Evolutionary conservation across 2,329 filamentous ascomycete genomes (phyloP).

Genomic region (Corynespora cassiicola): DNA sequence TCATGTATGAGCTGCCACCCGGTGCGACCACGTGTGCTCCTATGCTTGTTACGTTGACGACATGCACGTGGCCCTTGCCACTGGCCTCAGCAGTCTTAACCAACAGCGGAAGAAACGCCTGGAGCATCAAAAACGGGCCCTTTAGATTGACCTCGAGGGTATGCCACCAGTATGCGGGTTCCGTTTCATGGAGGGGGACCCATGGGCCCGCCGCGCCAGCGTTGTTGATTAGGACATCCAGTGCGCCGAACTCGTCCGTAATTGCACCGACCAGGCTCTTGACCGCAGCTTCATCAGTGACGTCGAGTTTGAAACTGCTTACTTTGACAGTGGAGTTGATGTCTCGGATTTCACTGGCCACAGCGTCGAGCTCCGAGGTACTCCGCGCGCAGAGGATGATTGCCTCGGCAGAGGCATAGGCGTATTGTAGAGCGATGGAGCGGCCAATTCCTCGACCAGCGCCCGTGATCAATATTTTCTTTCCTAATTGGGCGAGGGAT

Average conservation of each 20-base stretch:
- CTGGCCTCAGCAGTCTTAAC: conserved; percentile 27
- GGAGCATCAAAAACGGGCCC: conserved; percentile 54
- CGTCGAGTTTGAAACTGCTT: conserved; percentile 51
- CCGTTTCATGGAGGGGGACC: conserved; percentile 38
- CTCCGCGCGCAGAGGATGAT: conserved; percentile 64
- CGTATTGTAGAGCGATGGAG: conserved; percentile 62
- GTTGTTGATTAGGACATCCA: conserved; percentile 59
- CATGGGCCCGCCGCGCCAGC: conserved; percentile 47
- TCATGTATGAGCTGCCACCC: conserved; percentile 49
- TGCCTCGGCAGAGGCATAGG: conserved; percentile 57
- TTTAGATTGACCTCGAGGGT: conserved; percentile 58
- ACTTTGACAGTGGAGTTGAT: conserved; percentile 52
- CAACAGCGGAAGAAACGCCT: conserved; percentile 55
- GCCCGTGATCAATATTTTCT: conserved; percentile 61
- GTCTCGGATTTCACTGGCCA: conserved; percentile 43
- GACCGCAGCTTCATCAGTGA: conserved; percentile 48
- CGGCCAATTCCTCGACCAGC: conserved; percentile 63
- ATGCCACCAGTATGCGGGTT: conserved; percentile 50
- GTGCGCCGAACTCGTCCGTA: conserved; percentile 19
- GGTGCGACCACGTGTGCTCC: conserved; percentile 38
- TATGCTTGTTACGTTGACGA: conserved; percentile 57
- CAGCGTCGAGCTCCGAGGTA: conserved; percentile 41
- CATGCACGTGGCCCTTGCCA: conserved; percentile 46
- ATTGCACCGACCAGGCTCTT: conserved; percentile 42
- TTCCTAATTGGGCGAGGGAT: conserved; percentile 45